Evolutionary conservation across 2,329 filamentous ascomycete genomes (phyloP).

Genomic region (Fusarium zealandicum): DNA sequence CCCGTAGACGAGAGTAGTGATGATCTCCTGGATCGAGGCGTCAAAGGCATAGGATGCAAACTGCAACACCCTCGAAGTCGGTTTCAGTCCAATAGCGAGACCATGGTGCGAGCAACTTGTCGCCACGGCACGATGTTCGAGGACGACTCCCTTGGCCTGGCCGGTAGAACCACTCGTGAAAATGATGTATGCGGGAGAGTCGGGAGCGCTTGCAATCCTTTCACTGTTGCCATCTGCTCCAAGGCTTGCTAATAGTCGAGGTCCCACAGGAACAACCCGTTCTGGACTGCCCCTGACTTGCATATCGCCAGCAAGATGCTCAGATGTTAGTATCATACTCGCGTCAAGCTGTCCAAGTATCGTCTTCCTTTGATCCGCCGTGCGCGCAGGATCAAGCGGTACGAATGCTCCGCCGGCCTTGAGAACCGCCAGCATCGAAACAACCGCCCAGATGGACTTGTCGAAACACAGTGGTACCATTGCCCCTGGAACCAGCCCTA

Average conservation of each 20-base stretch:
- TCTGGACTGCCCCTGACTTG: background rate
- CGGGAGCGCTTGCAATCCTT: background rate
- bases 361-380: background rate
- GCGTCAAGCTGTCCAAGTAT: background rate
- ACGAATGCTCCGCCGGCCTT: conserved; percentile 15
- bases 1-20: conserved; percentile 14
- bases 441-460: conserved; percentile 10
- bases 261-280: background rate
- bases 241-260: conserved; percentile 1
- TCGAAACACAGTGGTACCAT: conserved; percentile 15
- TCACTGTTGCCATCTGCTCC: background rate
- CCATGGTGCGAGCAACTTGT: conserved; percentile 18
- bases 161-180: conserved; percentile 15
- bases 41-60: conserved; percentile 18
- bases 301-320: background rate
- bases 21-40: conserved; percentile 11
- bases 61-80: conserved; percentile 14
- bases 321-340: conserved; percentile 1
- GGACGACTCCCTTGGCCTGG: conserved; percentile 14
- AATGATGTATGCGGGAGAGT: conserved; percentile 11
- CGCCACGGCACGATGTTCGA: conserved; percentile 7
- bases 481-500: background rate
- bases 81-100: background rate
- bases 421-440: conserved; percentile 10
- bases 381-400: conserved; percentile 6